Evolutionary conservation across 768 basidiomycete genomes (phyloP), one percentile per base, ranked within the genome.

Genomic region (Kwoniella dejecticola): DNA sequence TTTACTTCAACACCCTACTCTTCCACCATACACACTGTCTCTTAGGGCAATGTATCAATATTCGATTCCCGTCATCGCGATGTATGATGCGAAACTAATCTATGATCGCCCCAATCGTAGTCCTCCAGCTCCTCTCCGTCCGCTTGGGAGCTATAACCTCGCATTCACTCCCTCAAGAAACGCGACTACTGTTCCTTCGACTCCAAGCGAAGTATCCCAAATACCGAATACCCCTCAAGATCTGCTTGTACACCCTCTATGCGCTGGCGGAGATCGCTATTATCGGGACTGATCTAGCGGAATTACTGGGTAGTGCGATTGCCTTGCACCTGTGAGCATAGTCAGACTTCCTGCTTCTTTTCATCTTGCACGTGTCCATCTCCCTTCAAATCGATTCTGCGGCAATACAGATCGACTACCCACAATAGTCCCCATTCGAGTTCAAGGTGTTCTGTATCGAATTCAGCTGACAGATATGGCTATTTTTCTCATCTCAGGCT

Each of bases 81-180:
- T n/a, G n/a, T n/a, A n/a, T n/a, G n/a, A n/a, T n/a, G 36, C 8
- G 8, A 38, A 38, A 38, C 38, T 41, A n/a, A 30, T 29, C 33
- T 58, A 26, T 57, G 30, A 42, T 38, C 6, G 41, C 42, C 15
- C 27, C 27, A 4, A 27, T 15, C 2, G 1, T 62, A 69, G 86
- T 89, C 64, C 82, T 93, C 15, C 94, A 96, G 84, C 83, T 88
- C 24, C 83, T 93, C 42, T 87, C 91, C 4, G 85, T 88, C 45
- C 83, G 88, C 64, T 81, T 98, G 1, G 94, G 94, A 21, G 78
- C 80, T 41, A 79, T 72, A 1, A 76, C 70, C 17, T 70, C 76
- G 0, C 57, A 64, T 21, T 77, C 72, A 26, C 63, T 77, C 1
- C 63, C 79, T 6, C 23, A 50, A 6, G 74, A 77, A 50, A 74